Conservation (phyloP, 208 protist genomes). For the Spongospora subterranea region DNA sequence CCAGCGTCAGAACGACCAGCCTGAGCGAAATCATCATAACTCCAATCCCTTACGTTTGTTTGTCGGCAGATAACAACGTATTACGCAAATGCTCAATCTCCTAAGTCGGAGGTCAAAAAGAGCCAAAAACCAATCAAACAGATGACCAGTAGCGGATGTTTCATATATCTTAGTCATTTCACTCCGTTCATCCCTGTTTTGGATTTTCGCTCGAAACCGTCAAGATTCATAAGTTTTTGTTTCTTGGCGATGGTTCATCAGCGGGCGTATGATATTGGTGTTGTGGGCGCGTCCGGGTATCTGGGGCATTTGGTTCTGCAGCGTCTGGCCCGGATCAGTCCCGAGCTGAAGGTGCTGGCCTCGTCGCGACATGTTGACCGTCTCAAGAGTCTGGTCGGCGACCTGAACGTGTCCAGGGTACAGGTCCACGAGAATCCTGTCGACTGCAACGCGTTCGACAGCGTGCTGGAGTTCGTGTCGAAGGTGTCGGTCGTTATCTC, state of each 20-base stretch:
- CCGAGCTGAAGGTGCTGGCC: background rate
- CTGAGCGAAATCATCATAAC: no score
- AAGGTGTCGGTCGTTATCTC: slow-evolving; percentile 46
- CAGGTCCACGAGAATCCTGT: background rate
- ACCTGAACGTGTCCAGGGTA: background rate
- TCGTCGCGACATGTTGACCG: background rate
- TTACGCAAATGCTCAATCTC: no score
- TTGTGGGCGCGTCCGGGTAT: slow-evolving; percentile 27
- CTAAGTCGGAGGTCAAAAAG: no score
- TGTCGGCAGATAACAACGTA: no score
- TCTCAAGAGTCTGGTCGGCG: background rate
- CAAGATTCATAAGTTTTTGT: no score
- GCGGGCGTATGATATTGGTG: slow-evolving; percentile 14
- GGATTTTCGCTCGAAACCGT: no score
- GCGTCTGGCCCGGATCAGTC: background rate
- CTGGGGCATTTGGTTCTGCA: background rate
- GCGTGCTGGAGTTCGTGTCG: background rate
- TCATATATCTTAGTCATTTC: no score
- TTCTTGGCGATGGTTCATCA: background rate
- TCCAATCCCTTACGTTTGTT: no score
- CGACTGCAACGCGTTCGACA: background rate
- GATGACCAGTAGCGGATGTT: no score
- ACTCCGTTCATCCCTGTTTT: no score
- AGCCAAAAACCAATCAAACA: no score
- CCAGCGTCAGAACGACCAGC: no score